Evolutionary conservation across 2,329 filamentous ascomycete species (phyloP).

Genomic region (Monilinia fructigena): DNA sequence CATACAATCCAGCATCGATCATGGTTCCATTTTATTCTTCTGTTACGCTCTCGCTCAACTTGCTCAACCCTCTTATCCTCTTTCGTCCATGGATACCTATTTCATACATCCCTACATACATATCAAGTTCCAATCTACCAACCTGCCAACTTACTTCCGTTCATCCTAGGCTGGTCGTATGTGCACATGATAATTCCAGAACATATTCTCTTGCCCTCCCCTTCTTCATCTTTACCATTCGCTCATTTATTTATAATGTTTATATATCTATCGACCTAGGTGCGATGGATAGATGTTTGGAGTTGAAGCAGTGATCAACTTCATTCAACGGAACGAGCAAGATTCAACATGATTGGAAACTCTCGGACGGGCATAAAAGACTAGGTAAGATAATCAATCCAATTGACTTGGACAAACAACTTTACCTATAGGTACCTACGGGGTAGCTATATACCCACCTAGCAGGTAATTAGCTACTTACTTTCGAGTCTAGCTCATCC

Average conservation of each 20-base stretch:
- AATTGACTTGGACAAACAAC: not conserved
- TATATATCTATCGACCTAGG: too few species aligned
- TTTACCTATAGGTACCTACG: not conserved
- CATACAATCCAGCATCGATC: not conserved
- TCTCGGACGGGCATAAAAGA: too few species aligned
- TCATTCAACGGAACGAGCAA: not conserved
- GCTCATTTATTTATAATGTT: not conserved
- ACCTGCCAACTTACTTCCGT: too few species aligned
- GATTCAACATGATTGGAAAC: not conserved
- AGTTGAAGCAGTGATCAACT: too few species aligned
- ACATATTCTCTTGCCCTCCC: not conserved
- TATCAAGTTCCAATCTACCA: too few species aligned
- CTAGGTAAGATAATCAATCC: too few species aligned
- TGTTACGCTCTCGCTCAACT: not conserved
- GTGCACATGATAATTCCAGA: not conserved
- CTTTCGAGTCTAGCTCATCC: constrained; percentile 16
- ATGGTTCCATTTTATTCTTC: not conserved
- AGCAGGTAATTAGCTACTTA: not conserved
- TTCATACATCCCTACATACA: too few species aligned
- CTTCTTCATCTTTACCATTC: not conserved
- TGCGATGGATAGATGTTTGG: too few species aligned
- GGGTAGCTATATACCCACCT: too few species aligned
- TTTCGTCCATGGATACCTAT: not conserved
- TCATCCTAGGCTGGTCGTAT: too few species aligned
- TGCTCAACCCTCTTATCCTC: not conserved